Conservation (phyloP, 1,284 basidiomycete species). For the Cutaneotrichosporon cyanovorans region DNA sequence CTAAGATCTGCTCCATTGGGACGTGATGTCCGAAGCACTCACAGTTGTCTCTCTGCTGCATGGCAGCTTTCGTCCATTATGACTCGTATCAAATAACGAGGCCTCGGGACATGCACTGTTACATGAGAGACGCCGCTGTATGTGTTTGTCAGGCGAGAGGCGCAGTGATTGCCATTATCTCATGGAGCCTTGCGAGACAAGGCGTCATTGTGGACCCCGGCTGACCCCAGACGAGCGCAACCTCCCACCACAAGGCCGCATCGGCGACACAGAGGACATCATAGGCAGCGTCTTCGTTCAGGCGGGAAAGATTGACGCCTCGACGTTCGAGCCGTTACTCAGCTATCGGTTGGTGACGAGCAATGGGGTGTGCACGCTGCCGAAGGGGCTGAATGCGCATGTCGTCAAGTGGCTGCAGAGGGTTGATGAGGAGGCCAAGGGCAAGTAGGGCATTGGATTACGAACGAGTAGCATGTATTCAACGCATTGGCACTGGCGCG, state of each 20-base stretch:
- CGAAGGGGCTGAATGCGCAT: slow-evolving; percentile 37
- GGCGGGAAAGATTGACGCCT: slow-evolving; percentile 36
- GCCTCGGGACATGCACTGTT: neutral
- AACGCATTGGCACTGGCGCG: too few relatives aligned
- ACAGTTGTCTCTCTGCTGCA: too few relatives aligned
- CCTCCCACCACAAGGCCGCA: slow-evolving; percentile 41
- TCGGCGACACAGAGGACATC: slow-evolving; percentile 45
- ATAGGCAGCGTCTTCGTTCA: slow-evolving; percentile 43
- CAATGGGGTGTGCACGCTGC: slow-evolving; percentile 37
- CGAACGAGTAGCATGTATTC: neutral
- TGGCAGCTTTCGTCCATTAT: too few relatives aligned
- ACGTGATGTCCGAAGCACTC: too few relatives aligned
- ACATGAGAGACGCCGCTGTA: too few relatives aligned
- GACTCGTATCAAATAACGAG: too few relatives aligned
- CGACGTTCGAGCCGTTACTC: slow-evolving; percentile 40
- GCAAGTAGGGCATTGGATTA: neutral
- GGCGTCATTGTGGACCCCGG: too few relatives aligned
- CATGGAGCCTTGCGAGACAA: too few relatives aligned
- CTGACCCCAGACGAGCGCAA: slow-evolving; percentile 38
- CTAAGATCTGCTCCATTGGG: too few relatives aligned
- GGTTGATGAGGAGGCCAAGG: slow-evolving; percentile 26
- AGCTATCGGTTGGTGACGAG: slow-evolving; percentile 40
- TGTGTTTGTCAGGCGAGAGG: too few relatives aligned
- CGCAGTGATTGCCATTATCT: too few relatives aligned
- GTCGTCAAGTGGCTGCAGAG: slow-evolving; percentile 27